These are phyloP conservation scores for Aureobasidium sp. DNA, from an alignment of 2,329 filamentous ascomycete species.

Conservation along the genomic window DNA sequence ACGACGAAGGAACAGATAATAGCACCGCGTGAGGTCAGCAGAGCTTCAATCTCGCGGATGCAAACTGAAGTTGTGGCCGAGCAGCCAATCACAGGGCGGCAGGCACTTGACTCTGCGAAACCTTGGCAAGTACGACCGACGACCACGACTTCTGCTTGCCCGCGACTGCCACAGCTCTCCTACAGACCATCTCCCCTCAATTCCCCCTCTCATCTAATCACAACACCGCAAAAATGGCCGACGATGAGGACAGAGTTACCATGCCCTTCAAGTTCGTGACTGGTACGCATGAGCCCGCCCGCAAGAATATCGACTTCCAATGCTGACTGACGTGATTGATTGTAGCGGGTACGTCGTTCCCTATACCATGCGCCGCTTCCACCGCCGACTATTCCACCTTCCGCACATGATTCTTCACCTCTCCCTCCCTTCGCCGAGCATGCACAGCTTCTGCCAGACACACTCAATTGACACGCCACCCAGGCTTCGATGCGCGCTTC, in stretches of 20 bases:
- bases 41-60: neutral
- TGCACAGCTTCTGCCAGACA: neutral
- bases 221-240: slow-evolving; percentile 68
- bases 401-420: neutral
- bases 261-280: slow-evolving; percentile 99
- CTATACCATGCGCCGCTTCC: neutral
- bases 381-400: neutral
- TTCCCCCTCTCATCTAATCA: slow-evolving; percentile 11
- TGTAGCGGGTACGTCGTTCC: slow-evolving; percentile 9
- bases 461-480: slow-evolving; percentile 12
- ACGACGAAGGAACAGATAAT: neutral
- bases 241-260: slow-evolving; percentile 81
- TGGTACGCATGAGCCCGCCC: slow-evolving; percentile 54
- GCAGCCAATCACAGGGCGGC: neutral
- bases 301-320: slow-evolving; percentile 21
- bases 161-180: neutral
- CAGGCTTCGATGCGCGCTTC: slow-evolving; percentile 98
- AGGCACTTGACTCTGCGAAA: neutral
- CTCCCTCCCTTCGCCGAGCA: neutral
- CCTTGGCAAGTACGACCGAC: slow-evolving; percentile 5
- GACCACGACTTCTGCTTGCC: neutral
- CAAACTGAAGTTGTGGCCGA: neutral
- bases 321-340: slow-evolving; percentile 19
- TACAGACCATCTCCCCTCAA: slow-evolving; percentile 1
- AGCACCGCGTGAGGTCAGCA: slow-evolving; percentile 10